Conservation (phyloP, 2,329 filamentous ascomycete species). For the Phoma herbarum region DNA sequence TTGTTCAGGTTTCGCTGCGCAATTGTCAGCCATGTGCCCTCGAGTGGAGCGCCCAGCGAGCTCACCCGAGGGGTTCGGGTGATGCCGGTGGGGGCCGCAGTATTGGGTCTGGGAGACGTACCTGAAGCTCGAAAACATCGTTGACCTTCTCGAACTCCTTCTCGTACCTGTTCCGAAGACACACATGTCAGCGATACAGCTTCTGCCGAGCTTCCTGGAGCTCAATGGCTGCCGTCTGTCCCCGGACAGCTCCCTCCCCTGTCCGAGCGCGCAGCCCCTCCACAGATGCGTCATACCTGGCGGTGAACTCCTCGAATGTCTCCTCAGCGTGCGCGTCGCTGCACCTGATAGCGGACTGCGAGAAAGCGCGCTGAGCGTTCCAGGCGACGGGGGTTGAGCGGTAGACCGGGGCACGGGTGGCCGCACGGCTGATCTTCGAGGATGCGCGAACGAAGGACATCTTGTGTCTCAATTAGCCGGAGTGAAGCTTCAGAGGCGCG, state of each 20-base stretch:
- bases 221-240: conserved; percentile 41
- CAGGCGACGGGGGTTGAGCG: conserved; percentile 46
- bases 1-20: conserved; percentile 94
- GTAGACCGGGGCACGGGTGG: conserved; percentile 47
- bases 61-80: conserved; percentile 23
- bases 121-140: conserved; percentile 99
- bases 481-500: conserved; percentile 30
- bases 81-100: conserved; percentile 26
- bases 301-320: conserved; percentile 98
- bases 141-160: conserved; percentile 98
- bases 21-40: conserved; percentile 28
- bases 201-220: conserved; percentile 30
- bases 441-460: conserved; percentile 53
- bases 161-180: conserved; percentile 77
- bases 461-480: conserved; percentile 40
- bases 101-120: conserved; percentile 58
- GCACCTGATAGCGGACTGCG: conserved; percentile 58
- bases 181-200: conserved; percentile 39
- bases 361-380: conserved; percentile 55
- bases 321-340: conserved; percentile 80
- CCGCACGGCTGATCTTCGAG: conserved; percentile 46
- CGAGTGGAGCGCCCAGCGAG: conserved; percentile 3
- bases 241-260: conserved; percentile 28
- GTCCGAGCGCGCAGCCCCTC: conserved; percentile 27
- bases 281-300: conserved; percentile 72